Base-by-base conservation (phyloP, 495 filamentous ascomycete genomes). In the Penicillium longicatenatum region DNA sequence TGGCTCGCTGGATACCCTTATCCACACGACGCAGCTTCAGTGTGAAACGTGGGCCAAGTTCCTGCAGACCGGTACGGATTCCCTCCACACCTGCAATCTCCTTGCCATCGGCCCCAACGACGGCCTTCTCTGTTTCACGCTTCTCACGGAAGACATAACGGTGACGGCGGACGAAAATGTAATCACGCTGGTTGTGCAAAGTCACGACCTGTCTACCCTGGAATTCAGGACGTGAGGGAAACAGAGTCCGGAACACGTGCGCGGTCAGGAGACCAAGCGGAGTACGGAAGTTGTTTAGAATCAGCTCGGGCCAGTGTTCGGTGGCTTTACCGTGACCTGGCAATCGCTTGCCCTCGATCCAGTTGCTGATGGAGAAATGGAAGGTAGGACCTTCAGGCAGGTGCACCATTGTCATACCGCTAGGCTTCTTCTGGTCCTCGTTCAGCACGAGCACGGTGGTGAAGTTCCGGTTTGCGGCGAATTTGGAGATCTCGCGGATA, bases 231-330 rank as follows among this genome's bases (percentile, higher is more conserved):
- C 85, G 82, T 3, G 87, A 79, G 1, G 93, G 93, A 76, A 94
- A 97, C 39, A 97, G 72, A 0, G 84, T 84, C 58, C 87, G 82
- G 80, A 98, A 93, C 1, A 96, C 78, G 60, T 90, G 87, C 11
- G 92, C 94, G 0, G 90, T 91, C n/a, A 96, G 79, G 5, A 96
- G 77, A 70, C 95, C 95, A 10, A 98, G 78, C 0, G 94, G 91
- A 0, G 95, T 98, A 62, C 90, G 85, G 79, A 98, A 98, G 68
- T 93, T 92, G 72, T 97, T 97, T 35, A 98, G 82, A 48, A 97
- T 90, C 41, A 98, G 82, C 73, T 98, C 94, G 4, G 93, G 94
- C 60, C 86, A 91, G 73, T 97, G 93, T 41, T 89, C 86, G 0
- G 93, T 97, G 0, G 93, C 83, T 39, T 88, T 89, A 37, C 93